Evolutionary conservation across 2,329 filamentous ascomycete species (phyloP).

Genomic region (Malbranchea cinnamomea): DNA sequence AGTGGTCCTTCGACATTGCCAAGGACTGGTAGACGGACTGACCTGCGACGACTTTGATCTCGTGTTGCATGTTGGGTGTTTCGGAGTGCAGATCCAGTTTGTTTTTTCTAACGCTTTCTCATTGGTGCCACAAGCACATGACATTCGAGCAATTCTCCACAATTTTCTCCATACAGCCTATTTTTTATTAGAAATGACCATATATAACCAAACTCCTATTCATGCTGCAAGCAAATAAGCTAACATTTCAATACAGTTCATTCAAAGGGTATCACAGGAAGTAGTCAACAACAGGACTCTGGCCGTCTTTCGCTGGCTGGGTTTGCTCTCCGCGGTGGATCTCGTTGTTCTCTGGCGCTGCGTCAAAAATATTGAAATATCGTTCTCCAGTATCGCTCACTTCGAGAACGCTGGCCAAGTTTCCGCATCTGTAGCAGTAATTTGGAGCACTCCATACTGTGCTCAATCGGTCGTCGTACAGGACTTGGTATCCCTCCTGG

Average conservation of each 20-base stretch:
- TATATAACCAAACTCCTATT: conserved; percentile 16
- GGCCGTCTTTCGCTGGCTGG: conserved; percentile 52
- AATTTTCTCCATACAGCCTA: neutral
- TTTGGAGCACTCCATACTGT: conserved; percentile 98
- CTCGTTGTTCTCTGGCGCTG: conserved; percentile 81
- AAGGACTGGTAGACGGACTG: conserved; percentile 60
- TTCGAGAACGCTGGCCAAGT: conserved; percentile 92
- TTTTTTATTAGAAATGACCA: too few relatives aligned
- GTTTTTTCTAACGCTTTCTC: neutral
- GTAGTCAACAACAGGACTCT: conserved; percentile 54
- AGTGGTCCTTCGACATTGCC: conserved; percentile 91
- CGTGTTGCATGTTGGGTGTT: neutral
- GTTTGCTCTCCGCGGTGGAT: conserved; percentile 68
- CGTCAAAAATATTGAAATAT: conserved; percentile 96
- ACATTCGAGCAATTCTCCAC: neutral
- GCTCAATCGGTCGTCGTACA: conserved; percentile 86
- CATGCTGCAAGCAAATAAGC: conserved; percentile 16
- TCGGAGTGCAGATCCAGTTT: neutral
- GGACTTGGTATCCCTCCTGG: conserved; percentile 92
- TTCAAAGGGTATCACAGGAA: conserved; percentile 41
- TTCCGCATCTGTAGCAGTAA: conserved; percentile 90
- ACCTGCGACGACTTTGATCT: neutral
- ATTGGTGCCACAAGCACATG: too few relatives aligned
- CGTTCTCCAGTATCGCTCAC: conserved; percentile 85
- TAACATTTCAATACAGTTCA: conserved; percentile 5